Evolutionary conservation across 2,329 filamentous ascomycete species (phyloP).

Genomic region (Microsporum ferrugineum): DNA sequence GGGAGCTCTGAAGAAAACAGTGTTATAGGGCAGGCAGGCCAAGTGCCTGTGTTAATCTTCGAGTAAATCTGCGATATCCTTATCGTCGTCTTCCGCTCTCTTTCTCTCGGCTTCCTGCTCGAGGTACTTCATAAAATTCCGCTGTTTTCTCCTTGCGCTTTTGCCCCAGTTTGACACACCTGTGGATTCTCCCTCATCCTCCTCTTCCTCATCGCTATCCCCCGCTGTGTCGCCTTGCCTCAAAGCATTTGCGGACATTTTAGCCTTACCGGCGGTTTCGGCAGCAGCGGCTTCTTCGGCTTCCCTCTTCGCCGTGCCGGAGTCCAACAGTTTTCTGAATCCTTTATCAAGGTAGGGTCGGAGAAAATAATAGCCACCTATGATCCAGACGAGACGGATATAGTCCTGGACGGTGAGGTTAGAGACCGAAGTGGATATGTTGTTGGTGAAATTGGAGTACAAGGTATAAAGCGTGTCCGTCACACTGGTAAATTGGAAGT

Average conservation of each 20-base stretch:
- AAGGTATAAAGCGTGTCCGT: slow-evolving; percentile 19
- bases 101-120: slow-evolving; percentile 52
- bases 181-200: slow-evolving; percentile 33
- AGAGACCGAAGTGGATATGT: slow-evolving; percentile 34
- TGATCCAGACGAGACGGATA: slow-evolving; percentile 58
- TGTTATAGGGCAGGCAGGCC: background rate
- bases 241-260: slow-evolving; percentile 54
- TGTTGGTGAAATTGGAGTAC: slow-evolving; percentile 26
- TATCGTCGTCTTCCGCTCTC: slow-evolving; percentile 57
- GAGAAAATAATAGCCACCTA: slow-evolving; percentile 61
- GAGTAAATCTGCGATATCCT: slow-evolving; percentile 63
- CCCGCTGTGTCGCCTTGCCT: slow-evolving; percentile 45
- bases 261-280: slow-evolving; percentile 27
- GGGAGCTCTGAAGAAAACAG: background rate
- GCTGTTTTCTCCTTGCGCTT: slow-evolving; percentile 58
- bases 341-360: slow-evolving; percentile 63
- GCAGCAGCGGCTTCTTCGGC: slow-evolving; percentile 49
- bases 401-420: slow-evolving; percentile 37
- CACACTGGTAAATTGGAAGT: slow-evolving; percentile 9
- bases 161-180: slow-evolving; percentile 52
- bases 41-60: slow-evolving; percentile 36
- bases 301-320: slow-evolving; percentile 30
- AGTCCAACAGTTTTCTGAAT: slow-evolving; percentile 45
- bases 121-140: slow-evolving; percentile 54
- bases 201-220: slow-evolving; percentile 32